Conservation (phyloP, 768 basidiomycete species). For the Boletus eberwhitei region DNA sequence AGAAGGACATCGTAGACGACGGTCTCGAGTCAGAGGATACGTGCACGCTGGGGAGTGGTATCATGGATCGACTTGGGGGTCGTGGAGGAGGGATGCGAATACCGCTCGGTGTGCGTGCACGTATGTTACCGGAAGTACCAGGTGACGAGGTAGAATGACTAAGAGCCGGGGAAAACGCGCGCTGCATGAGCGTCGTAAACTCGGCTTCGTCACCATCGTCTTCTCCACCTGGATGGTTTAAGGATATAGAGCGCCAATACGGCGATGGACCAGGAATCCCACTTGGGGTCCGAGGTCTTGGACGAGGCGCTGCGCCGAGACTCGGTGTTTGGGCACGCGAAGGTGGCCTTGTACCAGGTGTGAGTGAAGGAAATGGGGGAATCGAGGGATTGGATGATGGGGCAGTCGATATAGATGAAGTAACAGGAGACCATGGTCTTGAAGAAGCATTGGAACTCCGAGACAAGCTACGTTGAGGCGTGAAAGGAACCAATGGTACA, state of each 20-base stretch:
- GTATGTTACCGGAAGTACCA: slow-evolving; percentile 25
- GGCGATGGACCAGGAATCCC: slow-evolving; percentile 66
- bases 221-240: slow-evolving; percentile 42
- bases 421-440: slow-evolving; percentile 76
- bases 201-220: slow-evolving; percentile 45
- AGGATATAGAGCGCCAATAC: slow-evolving; percentile 47
- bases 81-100: slow-evolving; percentile 53
- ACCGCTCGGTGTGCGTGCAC: slow-evolving; percentile 41
- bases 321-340: slow-evolving; percentile 62
- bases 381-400: slow-evolving; percentile 45
- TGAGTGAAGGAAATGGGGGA: slow-evolving; percentile 31
- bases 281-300: slow-evolving; percentile 76
- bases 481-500: slow-evolving; percentile 46
- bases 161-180: slow-evolving; percentile 58
- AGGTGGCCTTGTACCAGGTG: slow-evolving; percentile 35
- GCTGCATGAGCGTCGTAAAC: slow-evolving; percentile 45
- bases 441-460: slow-evolving; percentile 76
- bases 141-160: slow-evolving; percentile 47
- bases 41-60: slow-evolving; percentile 74
- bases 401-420: slow-evolving; percentile 68
- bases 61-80: slow-evolving; percentile 81
- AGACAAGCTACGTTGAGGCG: slow-evolving; percentile 62
- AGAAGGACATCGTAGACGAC: slow-evolving; percentile 66
- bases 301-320: slow-evolving; percentile 50
- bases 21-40: slow-evolving; percentile 69